Conservation (phyloP, 148 eudicot genomes). For the Persicaria tinctoria region DNA sequence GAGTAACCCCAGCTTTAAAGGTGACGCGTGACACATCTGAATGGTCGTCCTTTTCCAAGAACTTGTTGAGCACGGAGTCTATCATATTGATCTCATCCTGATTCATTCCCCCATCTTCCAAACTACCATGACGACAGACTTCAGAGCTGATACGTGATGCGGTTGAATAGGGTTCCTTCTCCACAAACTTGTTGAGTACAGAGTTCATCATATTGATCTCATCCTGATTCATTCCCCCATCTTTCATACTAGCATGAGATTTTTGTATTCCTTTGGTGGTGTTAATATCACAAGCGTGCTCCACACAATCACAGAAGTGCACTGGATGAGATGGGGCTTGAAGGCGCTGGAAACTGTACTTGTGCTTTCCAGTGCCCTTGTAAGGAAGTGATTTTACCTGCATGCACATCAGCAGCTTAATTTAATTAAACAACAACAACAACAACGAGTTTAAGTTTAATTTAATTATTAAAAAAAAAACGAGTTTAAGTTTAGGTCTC, state of each 20-base stretch:
- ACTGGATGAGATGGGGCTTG: conserved; percentile 50
- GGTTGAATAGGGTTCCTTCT: conserved; percentile 25
- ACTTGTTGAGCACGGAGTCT: conserved; percentile 52
- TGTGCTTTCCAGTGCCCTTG: conserved; percentile 90
- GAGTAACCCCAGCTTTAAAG: background rate
- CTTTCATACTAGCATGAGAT: conserved; percentile 23
- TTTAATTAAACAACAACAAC: background rate
- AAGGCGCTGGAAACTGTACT: conserved; percentile 90
- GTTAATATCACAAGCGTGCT: conserved; percentile 38
- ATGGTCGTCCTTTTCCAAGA: conserved; percentile 28
- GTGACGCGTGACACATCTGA: conserved; percentile 3
- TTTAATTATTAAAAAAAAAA: background rate
- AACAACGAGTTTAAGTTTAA: background rate
- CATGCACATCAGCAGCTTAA: background rate
- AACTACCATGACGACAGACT: conserved; percentile 17
- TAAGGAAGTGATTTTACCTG: conserved; percentile 69
- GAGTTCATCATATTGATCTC: conserved; percentile 54
- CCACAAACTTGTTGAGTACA: conserved; percentile 44
- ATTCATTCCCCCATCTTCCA: conserved; percentile 34
- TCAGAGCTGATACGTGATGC: conserved; percentile 5
- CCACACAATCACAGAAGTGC: conserved; percentile 91
- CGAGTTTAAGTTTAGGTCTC: background rate
- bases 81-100: conserved; percentile 49
- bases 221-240: conserved; percentile 41
- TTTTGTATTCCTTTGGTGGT: conserved; percentile 17